These are phyloP conservation scores for Pseudisothecium myosuroides DNA, from an alignment of 225 moss, liverwort and hornwort species.

Conservation along the genomic window DNA sequence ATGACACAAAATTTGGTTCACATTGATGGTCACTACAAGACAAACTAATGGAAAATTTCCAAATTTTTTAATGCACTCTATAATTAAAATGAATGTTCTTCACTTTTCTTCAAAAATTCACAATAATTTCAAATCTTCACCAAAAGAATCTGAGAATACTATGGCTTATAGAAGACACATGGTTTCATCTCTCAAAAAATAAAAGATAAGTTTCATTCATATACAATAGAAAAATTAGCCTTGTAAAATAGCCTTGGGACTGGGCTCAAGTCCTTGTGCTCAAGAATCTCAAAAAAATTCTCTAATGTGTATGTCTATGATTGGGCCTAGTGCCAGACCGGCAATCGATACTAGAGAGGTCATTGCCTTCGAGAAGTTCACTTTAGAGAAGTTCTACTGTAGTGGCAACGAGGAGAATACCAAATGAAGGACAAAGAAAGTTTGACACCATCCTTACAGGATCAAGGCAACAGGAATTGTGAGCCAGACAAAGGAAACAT, in stretches of 20 bases:
- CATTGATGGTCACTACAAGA: background rate
- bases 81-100: background rate
- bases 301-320: no score
- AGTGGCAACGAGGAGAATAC: background rate
- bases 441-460: background rate
- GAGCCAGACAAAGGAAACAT: background rate
- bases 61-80: background rate
- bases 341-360: no score
- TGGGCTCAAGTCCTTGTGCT: no score
- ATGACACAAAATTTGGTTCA: background rate
- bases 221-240: no score
- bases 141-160: no score
- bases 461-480: background rate
- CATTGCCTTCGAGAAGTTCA: no score
- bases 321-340: no score
- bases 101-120: background rate
- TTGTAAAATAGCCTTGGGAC: no score
- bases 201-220: background rate
- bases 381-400: no score
- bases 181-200: background rate
- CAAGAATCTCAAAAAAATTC: no score
- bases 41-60: background rate
- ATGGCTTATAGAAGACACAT: background rate
- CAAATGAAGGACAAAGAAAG: background rate
- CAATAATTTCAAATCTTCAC: background rate